Evolutionary conservation across 1,284 basidiomycete species (phyloP).

Genomic region (Quambalaria eucalypti): DNA sequence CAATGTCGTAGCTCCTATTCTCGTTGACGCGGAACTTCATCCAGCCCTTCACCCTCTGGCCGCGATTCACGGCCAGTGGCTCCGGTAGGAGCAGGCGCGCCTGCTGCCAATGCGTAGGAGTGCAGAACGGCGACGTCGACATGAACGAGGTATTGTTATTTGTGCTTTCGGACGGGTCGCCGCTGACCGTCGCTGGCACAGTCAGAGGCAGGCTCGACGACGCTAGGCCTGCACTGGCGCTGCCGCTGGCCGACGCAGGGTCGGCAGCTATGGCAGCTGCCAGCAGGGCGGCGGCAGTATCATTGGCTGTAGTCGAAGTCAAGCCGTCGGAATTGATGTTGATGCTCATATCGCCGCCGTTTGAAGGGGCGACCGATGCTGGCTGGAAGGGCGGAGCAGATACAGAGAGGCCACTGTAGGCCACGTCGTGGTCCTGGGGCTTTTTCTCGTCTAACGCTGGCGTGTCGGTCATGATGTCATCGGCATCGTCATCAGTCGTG

Average conservation of each 20-base stretch:
- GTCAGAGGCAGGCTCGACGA: no score
- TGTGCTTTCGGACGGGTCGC: background rate
- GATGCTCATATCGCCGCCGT: no score
- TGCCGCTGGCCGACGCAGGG: background rate
- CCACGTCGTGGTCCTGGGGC: conserved; percentile 8
- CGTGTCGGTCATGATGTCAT: conserved; percentile 11
- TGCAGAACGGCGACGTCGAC: conserved; percentile 38
- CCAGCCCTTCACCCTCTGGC: conserved; percentile 30
- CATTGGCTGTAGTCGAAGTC: no score
- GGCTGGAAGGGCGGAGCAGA: conserved; percentile 2
- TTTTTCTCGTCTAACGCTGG: background rate
- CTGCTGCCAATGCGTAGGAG: conserved; percentile 45
- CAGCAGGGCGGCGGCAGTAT: background rate
- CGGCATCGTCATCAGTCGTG: conserved; percentile 7
- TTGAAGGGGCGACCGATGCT: background rate
- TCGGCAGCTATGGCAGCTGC: background rate
- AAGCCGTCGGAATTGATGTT: background rate
- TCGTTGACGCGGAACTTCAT: conserved; percentile 38
- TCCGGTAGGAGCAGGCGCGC: conserved; percentile 37
- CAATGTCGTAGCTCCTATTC: conserved; percentile 33
- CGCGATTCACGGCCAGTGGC: conserved; percentile 38
- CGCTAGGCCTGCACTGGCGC: background rate
- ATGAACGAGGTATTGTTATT: conserved; percentile 16
- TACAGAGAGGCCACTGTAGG: conserved; percentile 6
- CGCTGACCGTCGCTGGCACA: background rate